Evolutionary conservation across 73 alveolate genomes (phyloP).

Genomic region (Diophrys appendiculata): DNA sequence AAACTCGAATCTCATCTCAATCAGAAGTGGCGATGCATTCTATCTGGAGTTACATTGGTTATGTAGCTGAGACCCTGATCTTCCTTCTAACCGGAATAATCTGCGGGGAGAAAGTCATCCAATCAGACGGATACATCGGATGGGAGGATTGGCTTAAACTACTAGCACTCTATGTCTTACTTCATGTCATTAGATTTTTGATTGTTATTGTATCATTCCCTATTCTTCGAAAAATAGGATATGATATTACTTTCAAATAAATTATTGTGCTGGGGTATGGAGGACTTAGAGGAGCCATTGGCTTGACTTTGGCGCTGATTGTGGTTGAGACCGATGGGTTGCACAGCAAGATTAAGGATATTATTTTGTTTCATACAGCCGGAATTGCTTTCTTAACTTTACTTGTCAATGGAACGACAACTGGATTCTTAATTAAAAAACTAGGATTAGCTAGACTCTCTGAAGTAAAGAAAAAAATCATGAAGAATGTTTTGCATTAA

Average conservation of each 20-base stretch:
- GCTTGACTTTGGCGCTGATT: conserved; percentile 64
- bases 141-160: conserved; percentile 52
- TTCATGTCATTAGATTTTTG: conserved; percentile 57
- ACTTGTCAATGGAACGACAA: conserved; percentile 63
- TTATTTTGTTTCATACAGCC: conserved; percentile 67
- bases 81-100: conserved; percentile 67
- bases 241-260: conserved; percentile 56
- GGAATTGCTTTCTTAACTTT: conserved; percentile 65
- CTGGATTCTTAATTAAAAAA: conserved; percentile 9
- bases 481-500: conserved; percentile 16
- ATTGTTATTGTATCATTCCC: conserved; percentile 34
- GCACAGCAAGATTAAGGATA: conserved; percentile 43
- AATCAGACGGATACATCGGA: conserved; percentile 29
- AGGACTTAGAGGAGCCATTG: conserved; percentile 77
- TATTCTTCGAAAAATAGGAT: conserved; percentile 53
- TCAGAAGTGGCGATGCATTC: conserved; percentile 55
- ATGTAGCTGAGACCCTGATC: conserved; percentile 55
- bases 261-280: conserved; percentile 53
- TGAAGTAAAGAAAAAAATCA: conserved; percentile 38
- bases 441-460: conserved; percentile 24
- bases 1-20: conserved; percentile 53
- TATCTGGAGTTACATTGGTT: conserved; percentile 58
- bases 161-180: conserved; percentile 60
- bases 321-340: conserved; percentile 58
- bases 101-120: conserved; percentile 54